Evolutionary conservation across 1,139 yeast genomes (phyloP).

Genomic region (Pichia sp.): DNA sequence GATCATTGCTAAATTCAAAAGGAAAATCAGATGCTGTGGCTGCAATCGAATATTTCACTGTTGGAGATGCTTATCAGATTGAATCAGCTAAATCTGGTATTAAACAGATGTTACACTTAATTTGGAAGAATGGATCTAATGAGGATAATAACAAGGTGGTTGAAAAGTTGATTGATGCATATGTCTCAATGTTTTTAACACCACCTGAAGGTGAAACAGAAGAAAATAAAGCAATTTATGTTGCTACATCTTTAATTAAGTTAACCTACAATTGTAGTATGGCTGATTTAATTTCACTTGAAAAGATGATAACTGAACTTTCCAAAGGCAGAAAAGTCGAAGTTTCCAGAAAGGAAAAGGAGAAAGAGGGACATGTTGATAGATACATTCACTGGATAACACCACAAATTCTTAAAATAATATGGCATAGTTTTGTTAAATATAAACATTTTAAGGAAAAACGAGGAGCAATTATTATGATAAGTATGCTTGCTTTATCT

Average conservation of each 20-base stretch:
- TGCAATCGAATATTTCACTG: constrained; percentile 85
- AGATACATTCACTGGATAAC: constrained; percentile 38
- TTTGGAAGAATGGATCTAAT: constrained; percentile 85
- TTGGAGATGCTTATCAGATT: constrained; percentile 85
- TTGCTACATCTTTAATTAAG: constrained; percentile 76
- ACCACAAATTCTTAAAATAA: constrained; percentile 51
- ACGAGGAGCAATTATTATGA: constrained; percentile 76
- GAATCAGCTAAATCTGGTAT: constrained; percentile 67
- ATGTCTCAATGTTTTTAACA: constrained; percentile 65
- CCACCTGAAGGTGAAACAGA: constrained; percentile 59
- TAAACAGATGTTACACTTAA: constrained; percentile 83
- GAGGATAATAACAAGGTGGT: constrained; percentile 89
- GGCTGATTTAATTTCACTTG: constrained; percentile 88
- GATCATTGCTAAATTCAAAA: constrained; percentile 69
- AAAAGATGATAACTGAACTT: constrained; percentile 69
- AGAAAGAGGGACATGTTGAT: not conserved
- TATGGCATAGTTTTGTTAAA: constrained; percentile 75
- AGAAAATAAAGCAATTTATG: constrained; percentile 55
- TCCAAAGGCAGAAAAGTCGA: constrained; percentile 39
- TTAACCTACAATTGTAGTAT: constrained; percentile 72
- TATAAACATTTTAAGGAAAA: constrained; percentile 46
- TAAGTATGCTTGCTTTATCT: constrained; percentile 84
- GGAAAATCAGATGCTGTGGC: constrained; percentile 85
- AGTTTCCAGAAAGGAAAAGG: constrained; percentile 5
- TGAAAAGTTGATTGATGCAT: constrained; percentile 73